Base-by-base conservation (phyloP, 805 yeast genomes). In the Metschnikowia anglica region DNA sequence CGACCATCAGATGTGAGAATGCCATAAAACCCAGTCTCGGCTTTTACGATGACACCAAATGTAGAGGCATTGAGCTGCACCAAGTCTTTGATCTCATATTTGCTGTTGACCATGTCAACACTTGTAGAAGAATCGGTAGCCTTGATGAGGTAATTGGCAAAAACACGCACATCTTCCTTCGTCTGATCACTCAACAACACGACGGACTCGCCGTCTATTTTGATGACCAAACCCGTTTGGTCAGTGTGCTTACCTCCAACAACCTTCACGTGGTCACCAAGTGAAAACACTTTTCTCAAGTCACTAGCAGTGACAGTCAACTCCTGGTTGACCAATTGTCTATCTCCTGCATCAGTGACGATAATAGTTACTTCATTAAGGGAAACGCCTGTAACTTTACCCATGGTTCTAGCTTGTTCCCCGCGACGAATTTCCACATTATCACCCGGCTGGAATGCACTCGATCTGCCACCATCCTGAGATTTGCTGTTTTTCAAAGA, bases 261-360 rank as follows among this genome's bases (percentile, higher is more conserved):
- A 24, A 91, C 93, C 44, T 95, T 83, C 17, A 93, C 96, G 62
- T 93, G 97, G 63, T 91, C 98, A 74, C 99, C 99, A 31, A 88
- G 81, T 40, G 76, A 67, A 65, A 91, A 91, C 41, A 86, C 80
- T 62, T 93, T 93, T 60, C 97, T 80, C 58, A 93, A 72, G 49
- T 88, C 83, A 33, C 78, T 75, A 3, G 84, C 77, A 25, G 97
- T 97, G 38, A 90, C 84, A 46, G 93, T 95, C 51, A 90, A 74
- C 53, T 74, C 72, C 51, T 79, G 82, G 46, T 77, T 65, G 44
- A 79, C 69, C 46, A 73, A 70, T 46, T 70, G 76, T 25, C 72
- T 65, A 52, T 85, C 93, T 13, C 82, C 79, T 47, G 72, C 69
- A 43, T 74, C 75, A 20, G 77, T 74, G 11, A 79, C 70, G 32